A percentile compares a stretch with the other conserved stretches of the same genome.
Evolutionary conservation across 495 filamentous ascomycete species (phyloP).

Genomic region (Aspergillus ellipticus): DNA sequence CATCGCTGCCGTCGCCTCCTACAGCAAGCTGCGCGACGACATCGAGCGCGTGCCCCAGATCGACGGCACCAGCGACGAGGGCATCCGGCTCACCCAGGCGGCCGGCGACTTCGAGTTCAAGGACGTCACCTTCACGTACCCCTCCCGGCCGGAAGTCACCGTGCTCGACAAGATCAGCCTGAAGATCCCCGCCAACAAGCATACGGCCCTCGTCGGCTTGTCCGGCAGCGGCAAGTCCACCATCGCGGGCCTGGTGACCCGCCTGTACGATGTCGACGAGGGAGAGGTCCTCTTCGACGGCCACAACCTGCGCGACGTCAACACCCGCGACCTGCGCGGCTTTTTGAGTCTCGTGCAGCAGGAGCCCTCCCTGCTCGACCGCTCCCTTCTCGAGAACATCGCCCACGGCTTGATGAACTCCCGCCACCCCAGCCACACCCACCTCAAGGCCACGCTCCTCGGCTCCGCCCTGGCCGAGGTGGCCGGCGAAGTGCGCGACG

Average conservation of each 20-base stretch:
- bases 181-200: conserved; percentile 51
- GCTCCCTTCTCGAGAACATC: conserved; percentile 68
- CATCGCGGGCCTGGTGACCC: conserved; percentile 51
- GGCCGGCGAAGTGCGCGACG: conserved; percentile 30
- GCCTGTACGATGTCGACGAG: conserved; percentile 45
- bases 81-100: conserved; percentile 33
- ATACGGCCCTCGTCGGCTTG: conserved; percentile 64
- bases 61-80: conserved; percentile 37
- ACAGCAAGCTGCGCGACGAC: conserved; percentile 44
- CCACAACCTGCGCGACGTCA: conserved; percentile 50
- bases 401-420: conserved; percentile 61
- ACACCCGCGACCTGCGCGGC: conserved; percentile 53
- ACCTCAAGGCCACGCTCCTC: conserved; percentile 33
- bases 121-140: conserved; percentile 59
- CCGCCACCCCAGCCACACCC: conserved; percentile 38
- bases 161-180: conserved; percentile 50
- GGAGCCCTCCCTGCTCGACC: conserved; percentile 60
- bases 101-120: conserved; percentile 47
- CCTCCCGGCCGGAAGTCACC: conserved; percentile 56
- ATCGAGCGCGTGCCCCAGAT: conserved; percentile 51
- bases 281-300: conserved; percentile 53
- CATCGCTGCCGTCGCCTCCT: conserved; percentile 51
- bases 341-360: conserved; percentile 64
- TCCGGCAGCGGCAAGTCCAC: conserved; percentile 75
- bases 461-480: conserved; percentile 29